Evolutionary conservation across 768 basidiomycete genomes (phyloP).

Genomic region (Phaeotremella skinneri): DNA sequence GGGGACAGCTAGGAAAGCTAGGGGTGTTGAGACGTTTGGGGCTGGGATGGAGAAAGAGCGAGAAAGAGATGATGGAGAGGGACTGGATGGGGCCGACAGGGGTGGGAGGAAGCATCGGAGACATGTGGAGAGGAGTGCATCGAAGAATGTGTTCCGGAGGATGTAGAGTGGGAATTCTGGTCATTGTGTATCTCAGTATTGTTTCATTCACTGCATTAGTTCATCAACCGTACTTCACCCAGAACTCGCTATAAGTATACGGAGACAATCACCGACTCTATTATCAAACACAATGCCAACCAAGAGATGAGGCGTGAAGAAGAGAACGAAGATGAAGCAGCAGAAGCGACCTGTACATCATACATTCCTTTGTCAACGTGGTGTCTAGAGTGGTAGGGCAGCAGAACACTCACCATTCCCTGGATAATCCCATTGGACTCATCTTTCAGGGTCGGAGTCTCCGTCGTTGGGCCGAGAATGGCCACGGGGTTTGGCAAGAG

Average conservation of each 20-base stretch:
- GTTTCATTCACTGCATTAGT: neutral
- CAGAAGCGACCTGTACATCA: no score
- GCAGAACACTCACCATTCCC: no score
- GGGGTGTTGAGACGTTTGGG: conserved; percentile 69
- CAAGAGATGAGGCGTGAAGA: no score
- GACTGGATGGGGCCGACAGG: conserved; percentile 61
- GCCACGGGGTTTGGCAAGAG: no score
- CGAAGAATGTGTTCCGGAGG: conserved; percentile 64
- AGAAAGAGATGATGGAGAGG: conserved; percentile 51
- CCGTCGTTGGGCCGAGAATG: no score
- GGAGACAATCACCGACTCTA: neutral
- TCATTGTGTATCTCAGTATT: neutral
- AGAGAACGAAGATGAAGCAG: no score
- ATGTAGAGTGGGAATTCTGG: conserved; percentile 4
- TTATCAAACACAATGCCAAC: neutral
- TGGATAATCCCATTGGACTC: no score
- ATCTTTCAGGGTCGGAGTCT: no score
- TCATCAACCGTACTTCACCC: neutral
- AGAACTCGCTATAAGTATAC: neutral
- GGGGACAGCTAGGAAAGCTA: conserved; percentile 33
- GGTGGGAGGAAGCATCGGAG: conserved; percentile 76
- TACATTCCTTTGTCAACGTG: no score
- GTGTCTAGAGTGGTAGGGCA: no score
- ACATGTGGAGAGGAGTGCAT: conserved; percentile 79
- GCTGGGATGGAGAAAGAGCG: conserved; percentile 83